Percentiles rank a stretch among this genome's conserved stretches.
These are phyloP conservation scores for Eutrema japonicum DNA, from an alignment of 345 rosid species.

Conservation along the genomic window DNA sequence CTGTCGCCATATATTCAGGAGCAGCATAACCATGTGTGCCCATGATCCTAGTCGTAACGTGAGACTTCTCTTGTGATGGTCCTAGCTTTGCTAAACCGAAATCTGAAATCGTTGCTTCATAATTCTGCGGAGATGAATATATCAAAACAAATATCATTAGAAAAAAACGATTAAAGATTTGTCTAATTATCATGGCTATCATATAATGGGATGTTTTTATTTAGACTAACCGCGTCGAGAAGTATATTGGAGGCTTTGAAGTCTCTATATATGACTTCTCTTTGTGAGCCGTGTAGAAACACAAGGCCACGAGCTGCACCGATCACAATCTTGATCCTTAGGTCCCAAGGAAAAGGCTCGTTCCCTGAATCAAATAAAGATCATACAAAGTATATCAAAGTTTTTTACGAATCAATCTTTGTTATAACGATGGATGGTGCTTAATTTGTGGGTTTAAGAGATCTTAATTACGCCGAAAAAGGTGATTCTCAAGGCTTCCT, in stretches of 20 bases:
- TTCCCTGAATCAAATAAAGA: conserved; percentile 34
- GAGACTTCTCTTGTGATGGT: conserved; percentile 60
- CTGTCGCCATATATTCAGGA: conserved; percentile 73
- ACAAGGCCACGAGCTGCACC: conserved; percentile 88
- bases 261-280: conserved; percentile 80
- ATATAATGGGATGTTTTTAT: neutral
- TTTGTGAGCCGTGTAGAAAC: conserved; percentile 70
- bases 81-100: conserved; percentile 77
- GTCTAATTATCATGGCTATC: neutral
- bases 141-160: conserved; percentile 19
- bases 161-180: neutral
- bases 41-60: conserved; percentile 78
- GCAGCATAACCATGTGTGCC: conserved; percentile 63
- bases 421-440: neutral
- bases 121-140: conserved; percentile 42
- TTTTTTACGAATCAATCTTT: neutral
- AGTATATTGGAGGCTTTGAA: conserved; percentile 85
- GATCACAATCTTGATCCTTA: conserved; percentile 70
- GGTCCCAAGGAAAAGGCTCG: conserved; percentile 82
- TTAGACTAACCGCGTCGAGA: conserved; percentile 67
- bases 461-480: conserved; percentile 69
- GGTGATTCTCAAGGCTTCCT: conserved; percentile 83
- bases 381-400: neutral
- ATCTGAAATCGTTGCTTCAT: conserved; percentile 66
- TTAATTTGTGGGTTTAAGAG: conserved; percentile 2